Evolutionary conservation across 176 grass and related monocot species (phyloP).

Genomic region (Phyllostachys edulis): DNA sequence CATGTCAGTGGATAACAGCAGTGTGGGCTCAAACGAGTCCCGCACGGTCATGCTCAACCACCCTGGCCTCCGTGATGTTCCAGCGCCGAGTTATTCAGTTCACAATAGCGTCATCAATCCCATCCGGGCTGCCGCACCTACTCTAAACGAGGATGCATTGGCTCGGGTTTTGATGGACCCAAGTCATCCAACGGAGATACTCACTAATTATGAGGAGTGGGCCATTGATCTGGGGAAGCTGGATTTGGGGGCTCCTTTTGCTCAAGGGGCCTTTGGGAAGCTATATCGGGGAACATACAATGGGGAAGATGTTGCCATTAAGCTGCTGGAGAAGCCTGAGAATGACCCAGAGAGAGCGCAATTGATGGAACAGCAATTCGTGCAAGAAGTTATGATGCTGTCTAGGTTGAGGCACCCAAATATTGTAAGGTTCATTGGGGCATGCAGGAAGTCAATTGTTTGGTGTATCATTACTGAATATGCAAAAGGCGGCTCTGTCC

Average conservation of each 20-base stretch:
- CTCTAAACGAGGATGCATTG: slow-evolving; percentile 45
- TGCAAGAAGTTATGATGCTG: slow-evolving; percentile 78
- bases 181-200: slow-evolving; percentile 45
- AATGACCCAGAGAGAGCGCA: slow-evolving; percentile 59
- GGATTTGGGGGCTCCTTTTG: slow-evolving; percentile 61
- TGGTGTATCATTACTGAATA: slow-evolving; percentile 86
- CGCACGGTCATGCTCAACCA: slow-evolving; percentile 67
- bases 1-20: slow-evolving; percentile 60
- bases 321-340: slow-evolving; percentile 68
- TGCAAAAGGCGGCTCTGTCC: slow-evolving; percentile 70
- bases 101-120: slow-evolving; percentile 40
- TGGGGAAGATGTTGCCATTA: slow-evolving; percentile 79
- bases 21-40: slow-evolving; percentile 65
- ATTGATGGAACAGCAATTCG: slow-evolving; percentile 80
- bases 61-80: slow-evolving; percentile 48
- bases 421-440: slow-evolving; percentile 73
- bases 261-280: slow-evolving; percentile 82
- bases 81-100: slow-evolving; percentile 42
- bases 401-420: slow-evolving; percentile 59
- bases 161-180: slow-evolving; percentile 61
- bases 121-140: background rate
- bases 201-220: slow-evolving; percentile 60
- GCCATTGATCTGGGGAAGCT: slow-evolving; percentile 71
- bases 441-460: slow-evolving; percentile 65
- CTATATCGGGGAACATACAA: slow-evolving; percentile 66